Percentiles rank a stretch among this genome's conserved stretches.
These are phyloP conservation scores for maize (Zea mays) DNA, from an alignment of 176 grass and related monocot genomes.

Conservation along the genomic window Zm-B73-REFERENCE-NAM-5.0 NC_050104.1:142048501-142049000, in stretches of 20 bases:
- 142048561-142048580: constrained; percentile 75
- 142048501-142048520: constrained; percentile 60
- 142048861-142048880: not conserved
- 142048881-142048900: not conserved
- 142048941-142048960: too few species aligned
- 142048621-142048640: constrained; percentile 72
- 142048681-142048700: constrained; percentile 82
- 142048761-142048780: not conserved
- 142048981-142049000: too few species aligned
- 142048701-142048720: constrained; percentile 83
- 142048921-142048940: too few species aligned
- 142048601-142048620: constrained; percentile 71
- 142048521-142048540: constrained; percentile 77
- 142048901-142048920: not conserved
- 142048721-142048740: not conserved
- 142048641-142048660: constrained; percentile 89
- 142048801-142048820: not conserved
- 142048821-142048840: not conserved
- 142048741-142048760: not conserved
- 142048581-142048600: constrained; percentile 82
- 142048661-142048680: constrained; percentile 86
- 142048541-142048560: constrained; percentile 83
- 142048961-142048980: too few species aligned
- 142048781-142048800: not conserved
- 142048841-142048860: not conserved